Percentiles rank a stretch among this genome's conserved stretches.
phyloP scores from a whole-genome alignment of 2,329 filamentous ascomycete genomes.

The Penicillium sp. region DNA sequence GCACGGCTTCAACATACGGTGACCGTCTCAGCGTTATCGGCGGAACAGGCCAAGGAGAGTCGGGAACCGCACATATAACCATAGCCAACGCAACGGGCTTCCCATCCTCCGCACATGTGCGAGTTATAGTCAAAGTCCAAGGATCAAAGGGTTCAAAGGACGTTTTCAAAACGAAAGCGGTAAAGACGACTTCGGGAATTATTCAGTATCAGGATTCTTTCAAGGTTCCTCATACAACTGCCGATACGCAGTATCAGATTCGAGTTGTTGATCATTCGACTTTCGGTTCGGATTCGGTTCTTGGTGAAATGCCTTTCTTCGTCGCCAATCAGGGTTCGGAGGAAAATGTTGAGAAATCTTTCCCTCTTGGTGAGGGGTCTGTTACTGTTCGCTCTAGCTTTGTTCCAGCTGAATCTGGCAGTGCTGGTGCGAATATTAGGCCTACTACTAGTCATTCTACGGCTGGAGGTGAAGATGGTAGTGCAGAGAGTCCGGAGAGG shows the following conservation, averaged over 20 bases:
- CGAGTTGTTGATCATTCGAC: conserved; percentile 83
- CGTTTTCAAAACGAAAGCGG: conserved; percentile 89
- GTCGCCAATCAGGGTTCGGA: conserved; percentile 77
- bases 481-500: conserved; percentile 44
- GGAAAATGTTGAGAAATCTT: conserved; percentile 58
- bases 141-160: conserved; percentile 71
- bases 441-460: conserved; percentile 31
- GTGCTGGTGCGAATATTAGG: neutral
- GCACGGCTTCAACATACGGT: conserved; percentile 55
- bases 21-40: conserved; percentile 55
- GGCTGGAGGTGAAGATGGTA: conserved; percentile 26
- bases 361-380: conserved; percentile 37
- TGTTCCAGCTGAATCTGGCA: conserved; percentile 23
- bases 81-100: conserved; percentile 79
- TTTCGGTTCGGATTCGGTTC: conserved; percentile 79
- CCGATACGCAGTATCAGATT: conserved; percentile 85
- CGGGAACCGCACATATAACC: conserved; percentile 78
- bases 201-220: conserved; percentile 72
- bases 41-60: conserved; percentile 58
- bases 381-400: conserved; percentile 78
- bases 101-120: conserved; percentile 76
- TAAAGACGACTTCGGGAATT: conserved; percentile 69
- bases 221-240: conserved; percentile 70
- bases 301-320: conserved; percentile 88
- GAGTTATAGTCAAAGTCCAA: conserved; percentile 71